Conservation (phyloP, 148 eudicot species). For the Persicaria maculosa region DNA sequence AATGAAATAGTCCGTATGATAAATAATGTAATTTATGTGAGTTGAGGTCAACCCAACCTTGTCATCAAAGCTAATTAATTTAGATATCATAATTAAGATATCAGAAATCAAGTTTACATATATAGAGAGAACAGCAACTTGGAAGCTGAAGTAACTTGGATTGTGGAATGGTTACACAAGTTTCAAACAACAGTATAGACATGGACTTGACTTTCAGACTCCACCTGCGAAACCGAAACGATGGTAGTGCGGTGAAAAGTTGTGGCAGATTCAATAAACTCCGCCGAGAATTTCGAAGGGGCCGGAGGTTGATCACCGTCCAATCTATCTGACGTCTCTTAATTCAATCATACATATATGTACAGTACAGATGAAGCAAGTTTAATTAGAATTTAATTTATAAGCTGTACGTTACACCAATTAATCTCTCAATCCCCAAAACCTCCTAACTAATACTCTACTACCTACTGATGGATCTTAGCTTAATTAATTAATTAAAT, state of each 20-base stretch:
- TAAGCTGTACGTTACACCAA: background rate
- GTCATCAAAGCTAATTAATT: too few relatives aligned
- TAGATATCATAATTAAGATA: too few relatives aligned
- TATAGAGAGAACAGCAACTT: too few relatives aligned
- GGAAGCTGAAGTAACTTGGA: background rate
- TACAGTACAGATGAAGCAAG: background rate
- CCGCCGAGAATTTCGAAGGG: background rate
- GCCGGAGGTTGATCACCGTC: background rate
- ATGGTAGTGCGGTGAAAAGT: background rate
- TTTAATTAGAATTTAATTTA: too few relatives aligned
- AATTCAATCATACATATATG: background rate
- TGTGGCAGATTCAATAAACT: background rate
- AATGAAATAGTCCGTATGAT: too few relatives aligned
- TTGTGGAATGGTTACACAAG: background rate
- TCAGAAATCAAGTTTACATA: too few relatives aligned
- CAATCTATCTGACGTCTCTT: background rate
- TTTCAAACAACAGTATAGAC: background rate
- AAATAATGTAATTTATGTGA: too few relatives aligned
- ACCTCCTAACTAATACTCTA: background rate
- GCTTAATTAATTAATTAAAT: background rate
- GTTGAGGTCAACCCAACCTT: too few relatives aligned
- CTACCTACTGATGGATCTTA: too few relatives aligned
- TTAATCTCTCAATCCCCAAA: background rate
- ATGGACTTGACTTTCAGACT: background rate
- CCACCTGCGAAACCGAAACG: background rate